Evolutionary conservation across 257 asterid species (phyloP).

Genomic region (Solanum clarkiae): DNA sequence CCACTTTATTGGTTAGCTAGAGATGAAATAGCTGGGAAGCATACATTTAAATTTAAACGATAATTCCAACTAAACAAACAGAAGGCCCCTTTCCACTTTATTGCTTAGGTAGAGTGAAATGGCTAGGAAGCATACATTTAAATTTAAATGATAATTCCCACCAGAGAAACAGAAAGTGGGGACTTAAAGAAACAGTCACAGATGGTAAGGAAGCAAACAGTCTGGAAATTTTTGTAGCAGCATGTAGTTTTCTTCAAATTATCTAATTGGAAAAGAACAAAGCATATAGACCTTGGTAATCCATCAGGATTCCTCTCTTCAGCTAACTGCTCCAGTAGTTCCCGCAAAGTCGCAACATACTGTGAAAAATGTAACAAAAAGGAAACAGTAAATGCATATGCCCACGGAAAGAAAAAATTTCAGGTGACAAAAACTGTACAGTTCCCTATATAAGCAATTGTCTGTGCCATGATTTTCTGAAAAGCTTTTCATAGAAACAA

Average conservation of each 20-base stretch:
- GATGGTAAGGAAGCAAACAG: not conserved
- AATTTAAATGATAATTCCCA: not conserved
- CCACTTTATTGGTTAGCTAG: not conserved
- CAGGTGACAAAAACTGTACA: not conserved
- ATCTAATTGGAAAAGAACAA: not conserved
- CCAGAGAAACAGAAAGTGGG: not conserved
- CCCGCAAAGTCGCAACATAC: slow-evolving; percentile 84
- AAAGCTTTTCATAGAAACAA: not conserved
- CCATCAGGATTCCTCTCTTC: slow-evolving; percentile 74
- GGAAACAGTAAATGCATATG: not conserved
- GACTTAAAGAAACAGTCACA: not conserved
- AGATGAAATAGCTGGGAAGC: not conserved
- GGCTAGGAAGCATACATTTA: not conserved
- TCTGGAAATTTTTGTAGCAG: not conserved
- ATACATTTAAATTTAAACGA: not conserved
- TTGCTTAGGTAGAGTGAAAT: not conserved
- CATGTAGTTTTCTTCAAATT: not conserved
- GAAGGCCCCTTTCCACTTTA: not conserved
- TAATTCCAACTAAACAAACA: not conserved
- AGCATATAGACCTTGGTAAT: slow-evolving; percentile 54
- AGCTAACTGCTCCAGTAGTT: slow-evolving; percentile 80
- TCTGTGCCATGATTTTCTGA: not conserved
- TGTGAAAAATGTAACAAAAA: slow-evolving; percentile 13
- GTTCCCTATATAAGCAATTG: not conserved
- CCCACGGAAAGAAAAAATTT: not conserved